phyloP scores from a whole-genome alignment of 1,284 basidiomycete species.

The Puccinia coronata region DNA sequence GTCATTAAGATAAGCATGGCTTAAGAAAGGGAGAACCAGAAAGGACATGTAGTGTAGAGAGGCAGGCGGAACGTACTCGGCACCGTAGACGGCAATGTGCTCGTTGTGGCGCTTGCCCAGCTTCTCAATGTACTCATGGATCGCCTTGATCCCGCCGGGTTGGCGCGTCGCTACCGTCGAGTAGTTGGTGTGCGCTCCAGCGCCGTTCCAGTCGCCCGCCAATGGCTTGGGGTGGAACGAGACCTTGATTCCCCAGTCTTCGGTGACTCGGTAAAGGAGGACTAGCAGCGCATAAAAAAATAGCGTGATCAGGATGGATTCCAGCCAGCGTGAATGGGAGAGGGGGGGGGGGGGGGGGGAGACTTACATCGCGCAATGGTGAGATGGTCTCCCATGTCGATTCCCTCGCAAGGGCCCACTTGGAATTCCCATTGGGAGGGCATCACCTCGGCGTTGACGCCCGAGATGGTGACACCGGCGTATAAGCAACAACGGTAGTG shows the following conservation, averaged over 20 bases:
- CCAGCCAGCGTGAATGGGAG: neutral
- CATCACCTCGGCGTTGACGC: conserved; percentile 99
- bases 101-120: conserved; percentile 61
- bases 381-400: conserved; percentile 97
- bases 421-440: conserved; percentile 97
- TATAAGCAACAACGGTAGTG: conserved; percentile 97
- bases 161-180: conserved; percentile 89
- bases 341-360: conserved; percentile 57
- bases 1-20: too few relatives aligned
- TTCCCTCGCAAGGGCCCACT: conserved; percentile 95
- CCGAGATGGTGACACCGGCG: conserved; percentile 95
- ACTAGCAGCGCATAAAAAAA: conserved; percentile 10
- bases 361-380: conserved; percentile 80
- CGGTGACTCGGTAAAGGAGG: conserved; percentile 86
- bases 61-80: conserved; percentile 31
- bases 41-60: conserved; percentile 60
- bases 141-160: conserved; percentile 87
- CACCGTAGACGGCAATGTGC: conserved; percentile 84
- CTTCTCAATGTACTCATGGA: conserved; percentile 83
- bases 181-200: conserved; percentile 70
- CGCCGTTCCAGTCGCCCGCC: conserved; percentile 98
- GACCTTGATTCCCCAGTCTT: conserved; percentile 96
- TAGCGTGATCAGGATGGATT: conserved; percentile 20
- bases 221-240: conserved; percentile 99
- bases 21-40: neutral